Evolutionary conservation across 2,329 filamentous ascomycete species (phyloP).

Genomic region (Pestalotiopsis sp.): DNA sequence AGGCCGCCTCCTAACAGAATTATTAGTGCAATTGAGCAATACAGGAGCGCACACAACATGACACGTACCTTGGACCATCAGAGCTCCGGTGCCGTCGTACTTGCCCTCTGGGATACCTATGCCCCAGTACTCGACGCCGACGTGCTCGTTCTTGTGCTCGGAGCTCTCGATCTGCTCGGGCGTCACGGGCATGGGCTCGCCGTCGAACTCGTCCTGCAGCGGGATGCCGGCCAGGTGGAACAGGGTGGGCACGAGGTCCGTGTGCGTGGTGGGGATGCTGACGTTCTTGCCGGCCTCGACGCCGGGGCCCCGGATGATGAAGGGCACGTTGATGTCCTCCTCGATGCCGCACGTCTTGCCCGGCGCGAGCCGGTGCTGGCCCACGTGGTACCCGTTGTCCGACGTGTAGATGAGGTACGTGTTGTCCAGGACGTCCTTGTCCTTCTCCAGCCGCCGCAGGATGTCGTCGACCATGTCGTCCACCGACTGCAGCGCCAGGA

Average conservation of each 20-base stretch:
- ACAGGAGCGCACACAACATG: background rate
- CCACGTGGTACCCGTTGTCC: slow-evolving; percentile 63
- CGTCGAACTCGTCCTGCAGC: slow-evolving; percentile 52
- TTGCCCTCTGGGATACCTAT: slow-evolving; percentile 9
- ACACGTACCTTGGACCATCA: background rate
- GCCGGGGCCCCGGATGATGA: slow-evolving; percentile 62
- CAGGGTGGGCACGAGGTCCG: slow-evolving; percentile 58
- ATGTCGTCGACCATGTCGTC: slow-evolving; percentile 56
- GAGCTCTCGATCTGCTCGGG: slow-evolving; percentile 20
- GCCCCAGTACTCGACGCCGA: slow-evolving; percentile 58
- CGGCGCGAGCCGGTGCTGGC: slow-evolving; percentile 59
- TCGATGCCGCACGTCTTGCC: slow-evolving; percentile 62
- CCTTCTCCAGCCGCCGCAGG: slow-evolving; percentile 41
- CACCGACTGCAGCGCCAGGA: slow-evolving; percentile 53
- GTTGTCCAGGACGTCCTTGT: slow-evolving; percentile 61
- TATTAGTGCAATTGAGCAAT: background rate
- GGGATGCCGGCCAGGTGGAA: slow-evolving; percentile 40
- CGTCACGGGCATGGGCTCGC: slow-evolving; percentile 47
- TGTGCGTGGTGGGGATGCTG: slow-evolving; percentile 54
- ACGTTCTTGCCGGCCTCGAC: slow-evolving; percentile 43
- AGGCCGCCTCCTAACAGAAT: background rate
- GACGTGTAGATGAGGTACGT: slow-evolving; percentile 61
- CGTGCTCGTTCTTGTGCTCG: slow-evolving; percentile 25
- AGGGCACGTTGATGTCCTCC: slow-evolving; percentile 61
- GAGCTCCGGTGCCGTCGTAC: background rate